Evolutionary conservation across 768 basidiomycete species (phyloP).

Genomic region (Agaricus sinodeliciosus): DNA sequence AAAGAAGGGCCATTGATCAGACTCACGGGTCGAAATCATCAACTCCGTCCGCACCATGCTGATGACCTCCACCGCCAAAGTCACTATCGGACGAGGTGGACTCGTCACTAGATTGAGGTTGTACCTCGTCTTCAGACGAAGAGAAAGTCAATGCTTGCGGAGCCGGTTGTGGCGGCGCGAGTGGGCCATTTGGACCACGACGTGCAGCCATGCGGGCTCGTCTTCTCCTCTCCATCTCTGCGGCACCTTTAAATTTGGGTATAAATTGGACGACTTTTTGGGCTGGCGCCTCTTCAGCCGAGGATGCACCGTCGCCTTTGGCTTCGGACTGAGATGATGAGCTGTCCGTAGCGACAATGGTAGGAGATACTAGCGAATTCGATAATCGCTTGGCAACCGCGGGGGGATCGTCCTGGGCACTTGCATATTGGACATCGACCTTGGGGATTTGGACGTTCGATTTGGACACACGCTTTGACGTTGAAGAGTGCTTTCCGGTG

Average conservation of each 20-base stretch:
- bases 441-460: conserved; percentile 18
- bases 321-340: conserved; percentile 28
- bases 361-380: not conserved
- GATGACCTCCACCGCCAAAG: conserved; percentile 41
- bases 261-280: conserved; percentile 55
- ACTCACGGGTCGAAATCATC: conserved; percentile 81
- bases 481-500: conserved; percentile 50
- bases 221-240: conserved; percentile 79
- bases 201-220: conserved; percentile 62
- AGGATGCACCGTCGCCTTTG: conserved; percentile 33
- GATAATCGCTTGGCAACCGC: not conserved
- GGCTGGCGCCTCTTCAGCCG: conserved; percentile 36
- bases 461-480: conserved; percentile 43
- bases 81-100: conserved; percentile 37
- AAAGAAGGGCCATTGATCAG: not conserved
- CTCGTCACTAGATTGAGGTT: conserved; percentile 39
- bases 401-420: conserved; percentile 24
- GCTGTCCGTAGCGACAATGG: conserved; percentile 10
- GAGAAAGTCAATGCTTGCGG: conserved; percentile 30
- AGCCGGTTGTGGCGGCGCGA: conserved; percentile 24
- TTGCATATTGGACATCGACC: conserved; percentile 26
- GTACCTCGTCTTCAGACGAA: conserved; percentile 52
- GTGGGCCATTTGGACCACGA: conserved; percentile 35
- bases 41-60: conserved; percentile 49
- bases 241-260: conserved; percentile 76